Evolutionary conservation across 495 filamentous ascomycete genomes (phyloP).

Genomic region (Letharia columbiana): DNA sequence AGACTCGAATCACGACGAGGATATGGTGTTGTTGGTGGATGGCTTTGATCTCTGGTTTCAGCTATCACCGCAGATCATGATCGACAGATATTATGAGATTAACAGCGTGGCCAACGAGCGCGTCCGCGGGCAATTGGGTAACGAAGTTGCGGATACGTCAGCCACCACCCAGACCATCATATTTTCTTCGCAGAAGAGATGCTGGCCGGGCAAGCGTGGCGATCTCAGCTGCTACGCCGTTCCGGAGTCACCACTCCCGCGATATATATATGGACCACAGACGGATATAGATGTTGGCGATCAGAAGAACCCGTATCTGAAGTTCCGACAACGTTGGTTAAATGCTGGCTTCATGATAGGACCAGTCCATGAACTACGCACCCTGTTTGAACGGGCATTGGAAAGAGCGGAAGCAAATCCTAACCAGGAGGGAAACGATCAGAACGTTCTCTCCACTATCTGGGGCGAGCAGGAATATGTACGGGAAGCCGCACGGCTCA

Average conservation of each 20-base stretch:
- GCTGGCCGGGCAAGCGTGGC: conserved; percentile 12
- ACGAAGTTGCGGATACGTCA: background rate
- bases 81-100: conserved; percentile 12
- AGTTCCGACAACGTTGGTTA: conserved; percentile 10
- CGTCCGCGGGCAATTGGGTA: background rate
- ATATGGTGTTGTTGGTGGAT: conserved; percentile 16
- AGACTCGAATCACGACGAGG: conserved; percentile 10
- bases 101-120: conserved; percentile 9
- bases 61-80: conserved; percentile 11
- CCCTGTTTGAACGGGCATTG: conserved; percentile 7
- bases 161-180: conserved; percentile 5
- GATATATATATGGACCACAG: conserved; percentile 13
- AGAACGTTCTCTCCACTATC: conserved; percentile 8
- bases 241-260: conserved; percentile 9
- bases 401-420: conserved; percentile 7
- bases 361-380: conserved; percentile 10
- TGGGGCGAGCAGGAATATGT: conserved; percentile 15
- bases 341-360: conserved; percentile 17
- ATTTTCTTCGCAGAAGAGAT: conserved; percentile 17
- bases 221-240: conserved; percentile 15
- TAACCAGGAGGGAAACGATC: conserved; percentile 8
- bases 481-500: conserved; percentile 5
- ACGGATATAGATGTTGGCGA: conserved; percentile 14
- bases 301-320: conserved; percentile 9
- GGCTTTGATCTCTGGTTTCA: conserved; percentile 21